These are phyloP conservation scores for Helianthus annuus DNA, from an alignment of 129 eudicot genomes.

Conservation along the genomic window HanXRQr2.0-SUNRISE NC_035434.2:25782337-25782836, in stretches of 20 bases:
- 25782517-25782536: constrained; percentile 97
- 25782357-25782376: background rate
- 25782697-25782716: constrained; percentile 66
- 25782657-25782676: constrained; percentile 86
- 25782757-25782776: background rate
- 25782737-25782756: background rate
- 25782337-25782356: constrained; percentile 44
- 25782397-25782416: background rate
- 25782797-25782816: constrained; percentile 74
- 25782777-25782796: constrained; percentile 53
- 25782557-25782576: constrained; percentile 87
- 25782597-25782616: background rate
- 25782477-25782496: constrained; percentile 32
- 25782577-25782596: background rate
- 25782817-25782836: too few relatives aligned
- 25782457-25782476: background rate
- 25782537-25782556: constrained; percentile 90
- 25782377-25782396: background rate
- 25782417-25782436: background rate
- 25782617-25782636: too few relatives aligned
- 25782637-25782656: too few relatives aligned
- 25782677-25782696: constrained; percentile 98
- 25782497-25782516: constrained; percentile 67
- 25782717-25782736: background rate
- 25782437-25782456: background rate